Conservation (phyloP, 495 filamentous ascomycete species). For the Chaetomium fimeti region DNA sequence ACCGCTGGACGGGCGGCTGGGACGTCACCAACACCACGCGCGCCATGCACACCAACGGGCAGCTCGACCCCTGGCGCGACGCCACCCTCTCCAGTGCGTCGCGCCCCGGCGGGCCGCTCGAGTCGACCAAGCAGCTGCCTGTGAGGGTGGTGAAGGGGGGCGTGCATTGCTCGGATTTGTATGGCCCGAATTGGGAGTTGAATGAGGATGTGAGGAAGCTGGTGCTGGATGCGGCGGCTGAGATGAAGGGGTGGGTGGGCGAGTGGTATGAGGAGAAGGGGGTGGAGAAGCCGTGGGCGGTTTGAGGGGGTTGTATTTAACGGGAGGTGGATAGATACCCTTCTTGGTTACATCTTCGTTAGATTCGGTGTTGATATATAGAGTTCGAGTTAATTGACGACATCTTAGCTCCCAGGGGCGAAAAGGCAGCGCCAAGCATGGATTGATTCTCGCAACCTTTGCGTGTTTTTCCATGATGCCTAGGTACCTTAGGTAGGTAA, state of each 20-base stretch:
- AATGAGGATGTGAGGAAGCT: slow-evolving; percentile 39
- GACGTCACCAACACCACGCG: slow-evolving; percentile 52
- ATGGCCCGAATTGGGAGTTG: slow-evolving; percentile 50
- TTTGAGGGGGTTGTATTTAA: not conserved
- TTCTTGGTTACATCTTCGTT: too few relatives aligned
- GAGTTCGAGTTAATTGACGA: too few relatives aligned
- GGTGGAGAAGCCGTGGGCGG: slow-evolving; percentile 9
- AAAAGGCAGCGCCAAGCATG: too few relatives aligned
- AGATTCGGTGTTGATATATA: too few relatives aligned
- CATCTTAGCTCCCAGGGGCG: too few relatives aligned
- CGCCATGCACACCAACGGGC: slow-evolving; percentile 60
- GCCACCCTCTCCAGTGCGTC: slow-evolving; percentile 40
- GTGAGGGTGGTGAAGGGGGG: slow-evolving; percentile 40
- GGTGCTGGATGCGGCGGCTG: slow-evolving; percentile 34
- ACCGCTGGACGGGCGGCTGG: slow-evolving; percentile 62
- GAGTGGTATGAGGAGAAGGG: slow-evolving; percentile 43
- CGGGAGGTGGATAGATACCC: not conserved
- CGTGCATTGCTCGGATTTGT: slow-evolving; percentile 46
- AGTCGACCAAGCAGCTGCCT: slow-evolving; percentile 36
- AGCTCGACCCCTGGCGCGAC: slow-evolving; percentile 47
- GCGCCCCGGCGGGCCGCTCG: slow-evolving; percentile 44
- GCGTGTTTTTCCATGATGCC: too few relatives aligned
- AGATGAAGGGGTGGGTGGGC: slow-evolving; percentile 44
- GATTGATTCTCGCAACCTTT: too few relatives aligned
- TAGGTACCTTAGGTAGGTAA: too few relatives aligned